Evolutionary conservation across 192 early-diverging fungal species (phyloP).

Genomic region (Pilobolus umbonatus): DNA sequence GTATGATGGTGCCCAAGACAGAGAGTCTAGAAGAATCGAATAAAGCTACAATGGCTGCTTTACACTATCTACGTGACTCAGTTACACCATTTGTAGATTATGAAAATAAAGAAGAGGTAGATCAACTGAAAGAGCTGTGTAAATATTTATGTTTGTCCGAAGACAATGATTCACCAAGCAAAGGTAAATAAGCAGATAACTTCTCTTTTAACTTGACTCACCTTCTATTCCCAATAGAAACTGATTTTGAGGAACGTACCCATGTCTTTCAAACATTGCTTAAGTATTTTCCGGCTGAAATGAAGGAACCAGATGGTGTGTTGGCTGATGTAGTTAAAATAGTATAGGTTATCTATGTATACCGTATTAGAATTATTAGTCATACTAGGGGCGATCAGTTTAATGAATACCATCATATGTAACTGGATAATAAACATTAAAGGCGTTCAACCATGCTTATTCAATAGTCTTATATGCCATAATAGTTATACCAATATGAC

Average conservation of each 20-base stretch:
- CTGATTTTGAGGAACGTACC: slow-evolving; percentile 43
- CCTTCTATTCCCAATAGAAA: neutral
- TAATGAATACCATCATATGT: no score
- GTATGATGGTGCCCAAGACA: neutral
- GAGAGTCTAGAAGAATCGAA: slow-evolving; percentile 7
- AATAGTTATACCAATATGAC: no score
- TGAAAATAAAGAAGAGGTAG: slow-evolving; percentile 38
- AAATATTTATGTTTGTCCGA: slow-evolving; percentile 14
- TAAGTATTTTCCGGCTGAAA: slow-evolving; percentile 67
- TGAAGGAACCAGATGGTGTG: slow-evolving; percentile 72
- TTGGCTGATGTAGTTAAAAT: slow-evolving; percentile 64
- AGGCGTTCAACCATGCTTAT: no score
- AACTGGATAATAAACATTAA: no score
- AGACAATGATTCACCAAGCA: neutral
- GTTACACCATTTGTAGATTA: slow-evolving; percentile 71
- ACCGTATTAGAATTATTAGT: no score
- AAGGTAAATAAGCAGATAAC: neutral
- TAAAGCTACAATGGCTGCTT: slow-evolving; percentile 42
- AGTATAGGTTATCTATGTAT: neutral
- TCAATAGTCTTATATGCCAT: no score
- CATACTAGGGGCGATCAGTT: no score
- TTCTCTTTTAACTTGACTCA: neutral
- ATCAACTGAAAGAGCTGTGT: slow-evolving; percentile 36
- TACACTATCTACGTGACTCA: slow-evolving; percentile 74
- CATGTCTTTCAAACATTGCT: slow-evolving; percentile 66